Evolutionary conservation across 1,139 yeast genomes (phyloP).

Genomic region (Saccharomyces uvarum): DNA sequence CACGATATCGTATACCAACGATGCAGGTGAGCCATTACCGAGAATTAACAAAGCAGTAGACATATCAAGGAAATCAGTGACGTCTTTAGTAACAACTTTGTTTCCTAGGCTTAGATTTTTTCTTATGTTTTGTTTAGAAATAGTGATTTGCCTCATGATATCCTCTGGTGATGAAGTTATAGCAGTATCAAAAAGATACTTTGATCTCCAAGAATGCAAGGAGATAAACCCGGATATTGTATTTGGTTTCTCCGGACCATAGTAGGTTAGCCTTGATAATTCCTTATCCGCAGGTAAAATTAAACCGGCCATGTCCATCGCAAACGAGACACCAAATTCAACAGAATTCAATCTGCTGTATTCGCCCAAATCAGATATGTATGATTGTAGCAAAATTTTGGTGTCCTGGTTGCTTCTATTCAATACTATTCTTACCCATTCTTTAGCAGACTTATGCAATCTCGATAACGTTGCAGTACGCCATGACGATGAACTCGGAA

Average conservation of each 20-base stretch:
- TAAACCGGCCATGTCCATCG: constrained; percentile 77
- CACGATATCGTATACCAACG: constrained; percentile 51
- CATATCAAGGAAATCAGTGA: constrained; percentile 41
- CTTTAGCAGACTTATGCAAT: constrained; percentile 51
- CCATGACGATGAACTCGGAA: constrained; percentile 77
- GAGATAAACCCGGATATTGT: constrained; percentile 69
- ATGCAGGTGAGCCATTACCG: constrained; percentile 42
- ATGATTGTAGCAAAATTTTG: constrained; percentile 69
- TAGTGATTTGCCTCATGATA: constrained; percentile 20
- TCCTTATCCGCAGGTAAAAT: constrained; percentile 61
- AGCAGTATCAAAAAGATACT: constrained; percentile 33
- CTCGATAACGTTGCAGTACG: constrained; percentile 59
- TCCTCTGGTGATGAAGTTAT: constrained; percentile 26
- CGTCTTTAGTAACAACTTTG: constrained; percentile 30
- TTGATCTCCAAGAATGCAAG: constrained; percentile 69
- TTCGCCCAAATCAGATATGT: constrained; percentile 46
- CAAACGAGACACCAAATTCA: constrained; percentile 80
- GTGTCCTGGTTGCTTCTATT: constrained; percentile 60
- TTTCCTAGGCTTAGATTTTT: constrained; percentile 13
- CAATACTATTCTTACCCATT: constrained; percentile 57
- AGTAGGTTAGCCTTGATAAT: constrained; percentile 27
- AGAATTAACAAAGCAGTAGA: constrained; percentile 42
- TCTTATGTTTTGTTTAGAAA: constrained; percentile 18
- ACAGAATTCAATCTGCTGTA: constrained; percentile 35
- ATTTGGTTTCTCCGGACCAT: constrained; percentile 39